These are phyloP conservation scores for Psilocybe sp. DNA, from an alignment of 768 basidiomycete species.

Conservation along the genomic window DNA sequence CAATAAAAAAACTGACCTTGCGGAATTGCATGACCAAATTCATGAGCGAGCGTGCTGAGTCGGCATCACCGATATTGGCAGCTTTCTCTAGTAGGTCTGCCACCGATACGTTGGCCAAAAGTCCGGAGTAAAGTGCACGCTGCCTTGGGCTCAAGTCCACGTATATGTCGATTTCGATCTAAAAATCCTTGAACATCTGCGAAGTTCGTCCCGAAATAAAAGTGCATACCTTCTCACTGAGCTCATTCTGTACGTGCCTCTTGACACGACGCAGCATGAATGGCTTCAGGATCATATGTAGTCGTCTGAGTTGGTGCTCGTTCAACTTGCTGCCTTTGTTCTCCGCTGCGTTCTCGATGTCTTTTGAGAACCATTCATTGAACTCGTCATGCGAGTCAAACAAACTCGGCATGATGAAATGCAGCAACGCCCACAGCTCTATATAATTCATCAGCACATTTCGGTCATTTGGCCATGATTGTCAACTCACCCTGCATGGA, in stretches of 20 bases:
- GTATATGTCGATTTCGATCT: constrained; percentile 96
- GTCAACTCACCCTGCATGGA: constrained; percentile 87
- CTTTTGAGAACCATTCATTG: constrained; percentile 99
- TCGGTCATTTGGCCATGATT: background rate
- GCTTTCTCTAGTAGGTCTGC: constrained; percentile 93
- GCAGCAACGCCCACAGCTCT: constrained; percentile 98
- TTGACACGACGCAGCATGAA: constrained; percentile 99
- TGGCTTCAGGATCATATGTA: constrained; percentile 99
- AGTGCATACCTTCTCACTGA: constrained; percentile 85
- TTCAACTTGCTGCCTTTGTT: constrained; percentile 90
- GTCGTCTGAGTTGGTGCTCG: constrained; percentile 88
- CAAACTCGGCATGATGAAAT: constrained; percentile 99
- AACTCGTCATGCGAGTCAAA: constrained; percentile 99
- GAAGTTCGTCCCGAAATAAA: background rate
- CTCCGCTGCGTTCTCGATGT: constrained; percentile 92
- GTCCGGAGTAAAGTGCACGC: constrained; percentile 81
- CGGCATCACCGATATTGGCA: constrained; percentile 84
- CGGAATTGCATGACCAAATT: constrained; percentile 99
- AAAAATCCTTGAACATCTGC: background rate
- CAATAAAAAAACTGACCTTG: constrained; percentile 52
- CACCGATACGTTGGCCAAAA: constrained; percentile 92
- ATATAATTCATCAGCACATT: constrained; percentile 7
- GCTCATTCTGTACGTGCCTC: constrained; percentile 98
- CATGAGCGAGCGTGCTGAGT: constrained; percentile 93
- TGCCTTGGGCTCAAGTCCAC: constrained; percentile 94